These are phyloP conservation scores for Penicillium sclerotigenum DNA, from an alignment of 2,329 filamentous ascomycete species.

Conservation along the genomic window DNA sequence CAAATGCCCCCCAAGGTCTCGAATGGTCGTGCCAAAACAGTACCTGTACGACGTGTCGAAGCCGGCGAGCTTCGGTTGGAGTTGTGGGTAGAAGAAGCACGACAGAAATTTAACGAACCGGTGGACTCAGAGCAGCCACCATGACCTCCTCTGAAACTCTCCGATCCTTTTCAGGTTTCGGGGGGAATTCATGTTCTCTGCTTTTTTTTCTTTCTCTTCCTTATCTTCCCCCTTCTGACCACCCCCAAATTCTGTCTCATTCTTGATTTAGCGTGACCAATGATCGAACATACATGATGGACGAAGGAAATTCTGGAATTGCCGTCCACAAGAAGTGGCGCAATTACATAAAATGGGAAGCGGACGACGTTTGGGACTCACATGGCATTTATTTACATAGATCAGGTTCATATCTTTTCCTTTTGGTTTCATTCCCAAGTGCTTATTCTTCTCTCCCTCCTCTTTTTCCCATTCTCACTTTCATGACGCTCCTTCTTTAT, in stretches of 20 bases:
- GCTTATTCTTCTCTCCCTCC: conserved; percentile 11
- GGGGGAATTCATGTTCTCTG: conserved; percentile 14
- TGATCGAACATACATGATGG: conserved; percentile 43
- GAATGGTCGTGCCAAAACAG: conserved; percentile 54
- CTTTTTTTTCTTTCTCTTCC: conserved; percentile 13
- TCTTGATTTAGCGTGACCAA: conserved; percentile 43
- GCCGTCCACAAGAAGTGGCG: conserved; percentile 36
- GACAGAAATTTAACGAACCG: conserved; percentile 50
- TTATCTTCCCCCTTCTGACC: conserved; percentile 17
- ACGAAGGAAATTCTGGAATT: conserved; percentile 35
- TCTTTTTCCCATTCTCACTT: conserved; percentile 14
- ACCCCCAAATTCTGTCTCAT: conserved; percentile 27
- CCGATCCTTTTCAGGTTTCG: conserved; percentile 15
- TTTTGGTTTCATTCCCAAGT: conserved; percentile 14
- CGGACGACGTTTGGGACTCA: conserved; percentile 38
- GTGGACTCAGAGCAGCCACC: conserved; percentile 38
- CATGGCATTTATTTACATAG: conserved; percentile 40
- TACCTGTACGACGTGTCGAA: conserved; percentile 61
- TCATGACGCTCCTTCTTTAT: conserved; percentile 20
- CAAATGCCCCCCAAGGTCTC: conserved; percentile 33
- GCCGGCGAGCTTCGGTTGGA: conserved; percentile 65
- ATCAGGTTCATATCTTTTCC: conserved; percentile 37
- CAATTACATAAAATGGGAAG: conserved; percentile 40
- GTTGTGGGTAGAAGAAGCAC: conserved; percentile 66
- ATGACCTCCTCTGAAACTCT: conserved; percentile 26